Percentiles rank a stretch among this genome's conserved stretches.
Conservation (phyloP, 2,329 filamentous ascomycete genomes). For the Didymella arachidicola region DNA sequence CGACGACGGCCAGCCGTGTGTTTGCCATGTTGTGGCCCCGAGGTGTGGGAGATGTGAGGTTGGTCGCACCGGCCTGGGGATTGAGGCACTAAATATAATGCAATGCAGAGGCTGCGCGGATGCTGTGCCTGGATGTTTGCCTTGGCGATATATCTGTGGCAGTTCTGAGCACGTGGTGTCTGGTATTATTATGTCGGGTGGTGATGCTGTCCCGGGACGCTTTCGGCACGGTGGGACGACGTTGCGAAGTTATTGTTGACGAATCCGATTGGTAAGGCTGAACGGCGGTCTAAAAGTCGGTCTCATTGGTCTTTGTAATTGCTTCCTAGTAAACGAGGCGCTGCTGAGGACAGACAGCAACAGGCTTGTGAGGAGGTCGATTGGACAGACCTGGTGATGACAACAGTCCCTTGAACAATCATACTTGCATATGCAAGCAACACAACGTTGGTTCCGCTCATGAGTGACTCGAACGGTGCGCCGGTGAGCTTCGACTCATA, state of each 20-base stretch:
- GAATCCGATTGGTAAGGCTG: slow-evolving; percentile 2
- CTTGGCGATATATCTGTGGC: slow-evolving; percentile 7
- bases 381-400: slow-evolving; percentile 2
- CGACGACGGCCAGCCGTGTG: neutral
- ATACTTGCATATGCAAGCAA: slow-evolving; percentile 8
- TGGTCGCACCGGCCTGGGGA: slow-evolving; percentile 4
- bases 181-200: slow-evolving; percentile 4
- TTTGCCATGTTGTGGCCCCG: slow-evolving; percentile 7
- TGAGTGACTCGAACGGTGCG: slow-evolving; percentile 4
- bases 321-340: neutral
- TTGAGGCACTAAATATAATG: slow-evolving; percentile 15
- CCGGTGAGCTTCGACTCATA: slow-evolving; percentile 13
- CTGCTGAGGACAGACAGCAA: slow-evolving; percentile 6
- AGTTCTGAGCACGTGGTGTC: slow-evolving; percentile 6
- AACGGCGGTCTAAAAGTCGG: neutral
- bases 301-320: slow-evolving; percentile 6
- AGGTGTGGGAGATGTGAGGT: slow-evolving; percentile 11
- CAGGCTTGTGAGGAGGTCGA: neutral
- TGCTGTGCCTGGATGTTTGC: neutral
- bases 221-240: slow-evolving; percentile 6
- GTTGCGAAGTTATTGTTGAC: neutral
- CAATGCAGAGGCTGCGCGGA: neutral
- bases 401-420: slow-evolving; percentile 1
- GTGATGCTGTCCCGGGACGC: neutral
- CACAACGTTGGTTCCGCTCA: neutral